These are phyloP conservation scores for Rhizomucor pusillus DNA, from an alignment of 371 early-diverging fungal species.

Conservation along the genomic window DNA sequence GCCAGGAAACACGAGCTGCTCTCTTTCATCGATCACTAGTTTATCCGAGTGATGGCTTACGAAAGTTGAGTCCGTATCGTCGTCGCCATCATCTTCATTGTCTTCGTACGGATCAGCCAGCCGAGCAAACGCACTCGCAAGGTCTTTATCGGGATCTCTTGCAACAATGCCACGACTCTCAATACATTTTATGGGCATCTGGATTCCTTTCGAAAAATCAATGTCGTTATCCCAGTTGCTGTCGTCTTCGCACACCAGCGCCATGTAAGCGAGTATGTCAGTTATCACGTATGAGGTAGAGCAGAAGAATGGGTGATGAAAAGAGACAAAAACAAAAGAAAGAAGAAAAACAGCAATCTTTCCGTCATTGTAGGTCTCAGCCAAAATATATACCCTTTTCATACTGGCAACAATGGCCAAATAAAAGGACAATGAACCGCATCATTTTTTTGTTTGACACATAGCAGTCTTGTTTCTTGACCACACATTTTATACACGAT, in stretches of 20 bases:
- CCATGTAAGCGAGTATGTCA: neutral
- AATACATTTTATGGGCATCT: neutral
- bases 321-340: slow-evolving; percentile 7
- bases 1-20: slow-evolving; percentile 9
- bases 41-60: slow-evolving; percentile 20
- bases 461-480: neutral
- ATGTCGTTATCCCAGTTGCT: slow-evolving; percentile 15
- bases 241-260: slow-evolving; percentile 17
- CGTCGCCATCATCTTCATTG: slow-evolving; percentile 17
- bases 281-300: too few relatives aligned
- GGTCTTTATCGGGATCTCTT: slow-evolving; percentile 24
- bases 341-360: slow-evolving; percentile 2
- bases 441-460: neutral
- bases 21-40: slow-evolving; percentile 4
- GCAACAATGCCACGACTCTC: slow-evolving; percentile 2
- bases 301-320: too few relatives aligned
- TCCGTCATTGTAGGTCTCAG: slow-evolving; percentile 2
- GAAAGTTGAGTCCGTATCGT: slow-evolving; percentile 25
- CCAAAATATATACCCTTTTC: neutral
- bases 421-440: slow-evolving; percentile 2
- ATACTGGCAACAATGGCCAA: neutral
- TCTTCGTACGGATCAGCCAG: slow-evolving; percentile 1
- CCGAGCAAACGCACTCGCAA: slow-evolving; percentile 25
- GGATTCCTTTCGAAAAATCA: slow-evolving; percentile 1
- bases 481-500: slow-evolving; percentile 1